phyloP scores from a whole-genome alignment of 2,329 filamentous ascomycete species.

The Fusarium sp. region DNA sequence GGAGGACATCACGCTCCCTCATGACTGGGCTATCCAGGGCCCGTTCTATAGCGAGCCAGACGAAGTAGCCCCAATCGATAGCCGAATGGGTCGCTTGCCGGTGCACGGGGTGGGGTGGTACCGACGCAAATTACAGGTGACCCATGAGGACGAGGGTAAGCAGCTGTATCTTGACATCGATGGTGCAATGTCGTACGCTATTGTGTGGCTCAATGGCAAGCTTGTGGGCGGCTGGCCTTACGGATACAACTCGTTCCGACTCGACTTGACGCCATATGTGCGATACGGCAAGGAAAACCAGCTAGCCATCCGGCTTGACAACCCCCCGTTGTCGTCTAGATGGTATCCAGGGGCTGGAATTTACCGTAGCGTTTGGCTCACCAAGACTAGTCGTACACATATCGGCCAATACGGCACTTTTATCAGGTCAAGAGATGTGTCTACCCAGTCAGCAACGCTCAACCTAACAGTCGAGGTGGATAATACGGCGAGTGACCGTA shows the following conservation, averaged over 20 bases:
- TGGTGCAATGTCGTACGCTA: slow-evolving; percentile 67
- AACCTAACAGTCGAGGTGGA: slow-evolving; percentile 61
- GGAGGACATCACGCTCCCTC: slow-evolving; percentile 61
- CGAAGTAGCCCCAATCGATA: slow-evolving; percentile 53
- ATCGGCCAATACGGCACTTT: slow-evolving; percentile 66
- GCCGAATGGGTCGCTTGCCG: slow-evolving; percentile 62
- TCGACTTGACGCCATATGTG: slow-evolving; percentile 64
- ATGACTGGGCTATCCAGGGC: slow-evolving; percentile 66
- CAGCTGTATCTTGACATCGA: slow-evolving; percentile 65
- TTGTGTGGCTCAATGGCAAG: slow-evolving; percentile 67
- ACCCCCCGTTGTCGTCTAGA: slow-evolving; percentile 63
- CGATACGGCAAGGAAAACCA: slow-evolving; percentile 57
- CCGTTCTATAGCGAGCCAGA: slow-evolving; percentile 61
- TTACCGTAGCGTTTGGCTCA: slow-evolving; percentile 69
- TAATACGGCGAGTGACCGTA: no score
- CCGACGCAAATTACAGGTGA: slow-evolving; percentile 58
- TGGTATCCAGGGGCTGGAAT: slow-evolving; percentile 70
- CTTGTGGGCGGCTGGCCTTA: slow-evolving; percentile 68
- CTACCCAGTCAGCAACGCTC: slow-evolving; percentile 61
- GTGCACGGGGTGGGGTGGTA: slow-evolving; percentile 70
- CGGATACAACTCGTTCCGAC: slow-evolving; percentile 65
- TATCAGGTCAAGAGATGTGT: slow-evolving; percentile 63
- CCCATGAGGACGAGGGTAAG: slow-evolving; percentile 51
- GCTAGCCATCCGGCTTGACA: slow-evolving; percentile 67
- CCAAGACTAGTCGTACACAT: slow-evolving; percentile 62